Evolutionary conservation across 2,329 filamentous ascomycete species (phyloP), one percentile per base, ranked within the genome.

Genomic region (Cadophora sp.): DNA sequence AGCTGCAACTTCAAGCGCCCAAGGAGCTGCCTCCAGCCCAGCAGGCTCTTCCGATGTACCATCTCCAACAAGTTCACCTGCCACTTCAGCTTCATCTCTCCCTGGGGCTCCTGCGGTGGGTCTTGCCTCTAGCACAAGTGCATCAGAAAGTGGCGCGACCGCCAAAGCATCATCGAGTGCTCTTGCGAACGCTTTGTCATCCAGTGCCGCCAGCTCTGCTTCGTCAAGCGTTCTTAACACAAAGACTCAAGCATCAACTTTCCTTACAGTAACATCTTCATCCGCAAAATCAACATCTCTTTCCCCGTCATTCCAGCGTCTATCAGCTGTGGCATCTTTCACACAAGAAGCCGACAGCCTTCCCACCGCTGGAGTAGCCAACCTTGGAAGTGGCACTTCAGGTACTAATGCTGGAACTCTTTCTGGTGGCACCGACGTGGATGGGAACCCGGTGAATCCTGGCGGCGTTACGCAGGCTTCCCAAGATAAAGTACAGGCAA

Each of bases 381-480:
- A 47, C 16, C 30, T 27, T 11, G 47, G 55, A 20, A 60, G 18
- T 16, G 30, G 14, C 4, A 30, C 41, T 14, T 13, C 41, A 22
- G 62, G 62, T 3, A 27, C 53, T 8, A 65, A 59, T 65, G 62
- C 43, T 24, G 62, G 62, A 22, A 59, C 50, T 20, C 53, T 58
- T 20, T 50, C 62, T n/a, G 62, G 62, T 8, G 59, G 59, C 16
- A 41, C 55, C 16, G 48, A 50, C 43, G 55, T 53, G 3, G 55
- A 59, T 51, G 62, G 62, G 27, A 56, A 53, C 27, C 55, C 55
- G 3, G 20, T 47, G 9, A 45, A 30, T 7, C 5, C 22, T 2
- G 48, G 24, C n/a, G 39, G 43, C 48, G 33, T 59, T 16, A 43
- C 41, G 6, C 27, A 30, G 18, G 30, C 55, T 41, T 43, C 53